Base-by-base conservation (phyloP, 768 basidiomycete genomes). In the Lactifluus subvellereus region DNA sequence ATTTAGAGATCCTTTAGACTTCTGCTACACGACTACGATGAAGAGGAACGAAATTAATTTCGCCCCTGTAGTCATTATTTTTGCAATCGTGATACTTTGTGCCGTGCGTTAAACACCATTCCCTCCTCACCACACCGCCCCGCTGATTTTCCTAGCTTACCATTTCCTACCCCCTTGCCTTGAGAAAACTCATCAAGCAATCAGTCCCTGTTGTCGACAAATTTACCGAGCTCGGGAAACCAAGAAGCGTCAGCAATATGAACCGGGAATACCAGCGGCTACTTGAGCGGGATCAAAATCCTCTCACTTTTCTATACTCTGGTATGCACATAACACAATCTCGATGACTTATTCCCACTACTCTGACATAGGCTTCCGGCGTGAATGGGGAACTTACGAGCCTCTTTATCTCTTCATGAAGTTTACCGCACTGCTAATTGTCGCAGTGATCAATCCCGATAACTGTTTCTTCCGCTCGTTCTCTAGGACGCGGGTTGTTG, bases 21-120 rank as follows among this genome's bases (percentile, higher is more conserved):
- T 89, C 66, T 91, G 88, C 72, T 91, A 82, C 76, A 89, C 86
- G 4, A 91, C 89, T 0, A 90, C 88, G 0, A 87, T 90, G 86
- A 79, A 80, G 59, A 77, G 78, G 43, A 83, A 87, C 63, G 78
- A 85, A 70, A 74, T 89, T 62, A 91, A 91, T 70, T 86, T 79
- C 66, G 88, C 88, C 0, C 85, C 84, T 30, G 67, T 82, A 4
- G 71, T 89, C 20, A 73, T 91, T 5, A 78, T 84, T n/a, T 69
- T 87, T 30, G 81, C 88, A 0, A 67, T 77, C 0, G 50, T 85
- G 11, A 80, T 82, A 3, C 74, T 89, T 42, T 60, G 72, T 13
- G 71, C 78, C 62, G 86, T 89, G 64, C 71, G 85, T 73, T 30
- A 30, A 47, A 14, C 20, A 33, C 22, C 50, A 38, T 56, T 51